Evolutionary conservation across 306 rosid genomes (phyloP), one percentile per base, ranked within the genome.

Genomic region (Sindora glabra): DNA sequence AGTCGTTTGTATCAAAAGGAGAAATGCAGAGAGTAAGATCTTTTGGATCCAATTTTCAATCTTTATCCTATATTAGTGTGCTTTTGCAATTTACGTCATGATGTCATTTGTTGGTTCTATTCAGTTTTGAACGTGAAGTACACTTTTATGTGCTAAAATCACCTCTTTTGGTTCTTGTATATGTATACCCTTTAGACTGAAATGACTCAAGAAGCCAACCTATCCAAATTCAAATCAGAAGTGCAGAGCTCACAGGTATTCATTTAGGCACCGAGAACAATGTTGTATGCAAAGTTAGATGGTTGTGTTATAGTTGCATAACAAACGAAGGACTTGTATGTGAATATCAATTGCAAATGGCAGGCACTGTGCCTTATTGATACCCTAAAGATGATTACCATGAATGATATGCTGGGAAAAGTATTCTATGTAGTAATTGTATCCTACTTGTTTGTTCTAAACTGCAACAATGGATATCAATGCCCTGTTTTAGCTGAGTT

Each of bases 241-340:
- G 90, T 90, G 52, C 96, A 90, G 77, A 87, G 90, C 51, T 83
- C 96, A 22, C 97, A 87, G 96, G 97, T 90, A 87, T 33, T 26
- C 2, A 34, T 55, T 67, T 8, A 16, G 33, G 26, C 15, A 30
- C 50, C 15, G 2, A 0, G 39, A 23, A 2, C 10, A 2, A 21
- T 40, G 26, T 38, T 58, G 18, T 45, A 17, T 50, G 7, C 17
- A 2, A 37, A 24, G 32, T 57, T 32, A 29, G 6, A 41, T 36
- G 51, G 48, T 50, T 37, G 8, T 25, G 53, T 18, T 74, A 32
- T 65, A 27, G 33, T 40, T 47, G 36, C 21, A 26, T 5, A 2
- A 17, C 24, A 40, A 56, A n/a, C 18, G 38, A 12, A 58, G 34
- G 13, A 7, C 38, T 42, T 62, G 27, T 27, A 2, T 44, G 45